Base-by-base conservation (phyloP, 305 asterid genomes). In the Stenogyne calaminthoides region DNA sequence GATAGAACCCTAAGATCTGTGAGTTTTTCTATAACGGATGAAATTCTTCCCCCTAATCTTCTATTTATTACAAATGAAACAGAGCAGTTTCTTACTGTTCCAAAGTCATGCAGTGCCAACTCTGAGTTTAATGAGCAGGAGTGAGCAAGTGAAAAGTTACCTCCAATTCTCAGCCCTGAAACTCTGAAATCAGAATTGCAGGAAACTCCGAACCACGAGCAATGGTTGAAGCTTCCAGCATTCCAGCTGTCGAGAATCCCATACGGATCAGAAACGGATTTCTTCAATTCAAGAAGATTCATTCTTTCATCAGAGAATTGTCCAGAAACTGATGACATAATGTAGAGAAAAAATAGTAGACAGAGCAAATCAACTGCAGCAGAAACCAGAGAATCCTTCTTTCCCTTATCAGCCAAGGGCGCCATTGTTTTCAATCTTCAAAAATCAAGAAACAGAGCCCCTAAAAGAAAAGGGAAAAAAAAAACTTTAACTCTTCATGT, bases 161-260 rank as follows among this genome's bases (percentile, higher is more conserved):
- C 93, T 76, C 69, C 71, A 0, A 86, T 76, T 10, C 56, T 61
- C 63, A 86, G 66, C 72, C 73, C 55, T 0, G 79, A 49, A 46
- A 84, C 87, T 64, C 84, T 70, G 72, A 70, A 47, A 66, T 80
- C 60, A 1, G 83, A 73, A 55, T 78, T 52, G 81, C 89, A 88
- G 25, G 77, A 76, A n/a, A 86, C 84, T 44, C 93, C 93, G 12
- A 62, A 79, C 91, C 91, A 84, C 6, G 81, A 77, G 78, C 88
- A 84, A 61, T 84, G 81, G 73, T 73, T 57, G 1, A 76, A 74
- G 74, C 71, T 36, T 12, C 60, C 78, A 16, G 46, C 73, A 69
- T 66, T 76, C 93, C 89, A 84, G 80, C 85, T 84, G 46, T 67
- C 15, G 29, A 85, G 82, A 39, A 88, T 71, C 46, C 85, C 85